Evolutionary conservation across 2,329 filamentous ascomycete species (phyloP), one percentile per base, ranked within the genome.

Genomic region (Diplocarpon mali): DNA sequence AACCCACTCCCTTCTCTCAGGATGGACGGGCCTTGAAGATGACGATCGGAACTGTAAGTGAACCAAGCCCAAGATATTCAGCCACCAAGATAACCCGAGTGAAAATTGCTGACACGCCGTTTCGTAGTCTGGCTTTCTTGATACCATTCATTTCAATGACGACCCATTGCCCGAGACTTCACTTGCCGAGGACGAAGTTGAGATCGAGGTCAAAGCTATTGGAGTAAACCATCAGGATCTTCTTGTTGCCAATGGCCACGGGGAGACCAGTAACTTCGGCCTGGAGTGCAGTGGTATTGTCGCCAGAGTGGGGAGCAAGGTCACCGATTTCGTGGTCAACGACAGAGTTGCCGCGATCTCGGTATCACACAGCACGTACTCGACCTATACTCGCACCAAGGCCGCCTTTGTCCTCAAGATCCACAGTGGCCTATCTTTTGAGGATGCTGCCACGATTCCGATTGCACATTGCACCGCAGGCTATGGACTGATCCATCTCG

Each of bases 271-370:
- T 0, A 50, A 56, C n/a, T 54, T 65, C 32, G 64, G 64, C 13
- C 48, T 55, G 9, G 64, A 67, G 42, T 65, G 55, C 41, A 61
- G 57, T 51, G 64, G 64, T 35, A 40, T 64, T 24, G 50, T 66
- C 6, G 55, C 53, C 6, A 53, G 49, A 8, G 49, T 60, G 15
- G 65, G 65, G 10, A 53, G 46, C 12, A 54, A 54, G 12, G 56
- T 54, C 7, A 53, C 46, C 5, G 42, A 55, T 15, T 45, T 63
- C 14, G 41, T 51, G 17, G 47, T 58, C 20, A 62, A 63, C 4
- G 57, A 65, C 40, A 56, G 58, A 17, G 57, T 67, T 39, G 57
- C 62, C 3, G 49, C 42, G 1, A 49, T 56, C 27, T 53, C 52
- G 5, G 20, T 49, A 28, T 44, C 44, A 2, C 37, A 46, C 16